Base-by-base conservation (phyloP, 192 early-diverging fungal genomes). In the Backusella parvicylindrica region DNA sequence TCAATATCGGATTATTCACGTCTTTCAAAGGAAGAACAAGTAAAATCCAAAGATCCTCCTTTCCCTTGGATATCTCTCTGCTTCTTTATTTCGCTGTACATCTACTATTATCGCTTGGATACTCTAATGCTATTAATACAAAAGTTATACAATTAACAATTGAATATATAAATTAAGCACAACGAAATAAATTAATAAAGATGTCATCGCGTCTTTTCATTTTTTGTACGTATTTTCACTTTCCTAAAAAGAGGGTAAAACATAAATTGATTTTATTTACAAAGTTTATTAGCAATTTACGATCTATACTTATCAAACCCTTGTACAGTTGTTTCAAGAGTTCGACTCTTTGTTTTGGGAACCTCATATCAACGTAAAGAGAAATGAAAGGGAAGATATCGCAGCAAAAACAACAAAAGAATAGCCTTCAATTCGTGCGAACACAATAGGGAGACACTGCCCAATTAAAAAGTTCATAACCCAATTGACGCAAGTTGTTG, bases 401-500 rank as follows among this genome's bases (percentile, higher is more conserved):
- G 43, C 68, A 18, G 70, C 35, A 1, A 77, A 64, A 23, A 69
- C 43, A 43, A 12, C 15, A 23, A 69, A 68, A 2, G 40, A 69
- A 15, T 31, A 32, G 1, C 68, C 41, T 3, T 26, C 26, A 30
- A 47, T 41, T 43, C 37, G 40, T 43, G 68, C 68, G 47, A 70
- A 64, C 6, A 87, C 40, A 38, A 72, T 31, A 23, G 79, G 79
- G 74, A 87, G 85, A 37, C 81, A 15, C 41, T 81, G 68, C 9
- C 81, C 77, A 32, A 85, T 78, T 16, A 87, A 28, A 70, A 87
- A 85, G 74, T 87, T 87, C 28, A 78, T 80, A 15, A 70, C 41
- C 89, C 94, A 97, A 73, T 95, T 94, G 15, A 92, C 80, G 2
- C 84, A 86, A 3, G 91, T 94, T 26, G 91, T 90, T 15, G 93